Percentiles rank a stretch among this genome's conserved stretches.
Evolutionary conservation across 352 stramenopile species (phyloP).

Genomic region (Phytophthora palmivora): DNA sequence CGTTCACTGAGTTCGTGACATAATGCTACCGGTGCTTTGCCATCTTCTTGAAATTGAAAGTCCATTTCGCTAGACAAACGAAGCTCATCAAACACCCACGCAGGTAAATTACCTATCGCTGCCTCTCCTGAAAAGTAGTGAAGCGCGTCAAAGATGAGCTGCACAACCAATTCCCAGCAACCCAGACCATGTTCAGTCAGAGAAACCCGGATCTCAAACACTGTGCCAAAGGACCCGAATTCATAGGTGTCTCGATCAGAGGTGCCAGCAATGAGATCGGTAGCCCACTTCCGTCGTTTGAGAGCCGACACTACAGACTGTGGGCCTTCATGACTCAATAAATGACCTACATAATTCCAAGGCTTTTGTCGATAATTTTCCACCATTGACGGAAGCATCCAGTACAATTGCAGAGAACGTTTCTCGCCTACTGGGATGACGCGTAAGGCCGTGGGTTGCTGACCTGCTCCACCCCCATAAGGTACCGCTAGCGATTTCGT

Average conservation of each 20-base stretch:
- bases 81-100: conserved; percentile 71
- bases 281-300: conserved; percentile 50
- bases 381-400: conserved; percentile 56
- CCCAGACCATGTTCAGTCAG: conserved; percentile 52
- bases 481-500: conserved; percentile 8
- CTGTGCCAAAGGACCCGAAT: conserved; percentile 61
- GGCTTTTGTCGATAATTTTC: conserved; percentile 57
- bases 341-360: conserved; percentile 53
- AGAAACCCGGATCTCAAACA: conserved; percentile 65
- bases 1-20: conserved; percentile 62
- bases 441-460: conserved; percentile 42
- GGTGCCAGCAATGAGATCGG: conserved; percentile 54
- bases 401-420: conserved; percentile 55
- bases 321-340: conserved; percentile 63
- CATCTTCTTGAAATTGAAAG: conserved; percentile 73
- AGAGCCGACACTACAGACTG: conserved; percentile 51
- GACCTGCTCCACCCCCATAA: conserved; percentile 41
- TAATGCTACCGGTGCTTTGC: conserved; percentile 33
- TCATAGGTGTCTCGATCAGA: conserved; percentile 64
- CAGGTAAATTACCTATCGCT: conserved; percentile 23
- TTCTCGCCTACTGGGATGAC: conserved; percentile 59
- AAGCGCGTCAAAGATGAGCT: conserved; percentile 59
- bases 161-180: conserved; percentile 53
- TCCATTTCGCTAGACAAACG: conserved; percentile 51
- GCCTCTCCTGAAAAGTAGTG: conserved; percentile 24